Conservation (phyloP, 345 rosid genomes). For the Boechera divaricarpa region DNA sequence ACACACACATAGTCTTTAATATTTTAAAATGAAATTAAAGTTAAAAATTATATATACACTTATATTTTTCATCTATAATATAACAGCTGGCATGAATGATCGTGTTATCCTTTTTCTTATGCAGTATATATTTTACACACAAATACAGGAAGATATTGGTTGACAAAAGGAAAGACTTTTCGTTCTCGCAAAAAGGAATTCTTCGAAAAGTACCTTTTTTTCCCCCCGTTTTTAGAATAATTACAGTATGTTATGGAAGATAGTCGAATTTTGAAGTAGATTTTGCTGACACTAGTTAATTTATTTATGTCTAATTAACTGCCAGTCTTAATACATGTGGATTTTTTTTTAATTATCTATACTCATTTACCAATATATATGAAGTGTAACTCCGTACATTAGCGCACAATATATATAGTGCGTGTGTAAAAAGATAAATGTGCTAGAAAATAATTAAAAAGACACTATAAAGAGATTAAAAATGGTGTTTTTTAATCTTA, state of each 20-base stretch:
- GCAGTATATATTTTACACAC: conserved; percentile 4
- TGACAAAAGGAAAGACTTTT: conserved; percentile 39
- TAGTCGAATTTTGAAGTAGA: conserved; percentile 14
- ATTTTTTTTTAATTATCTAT: too few species aligned
- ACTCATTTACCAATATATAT: too few species aligned
- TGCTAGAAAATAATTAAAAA: not conserved
- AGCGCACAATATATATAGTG: not conserved
- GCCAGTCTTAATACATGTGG: not conserved
- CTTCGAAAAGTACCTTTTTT: conserved; percentile 24
- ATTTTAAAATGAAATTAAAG: too few species aligned
- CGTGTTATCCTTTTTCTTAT: not conserved
- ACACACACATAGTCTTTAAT: too few species aligned
- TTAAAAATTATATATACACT: too few species aligned
- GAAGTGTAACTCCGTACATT: not conserved
- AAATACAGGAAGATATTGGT: conserved; percentile 21
- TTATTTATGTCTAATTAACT: conserved; percentile 1
- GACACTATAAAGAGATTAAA: too few species aligned
- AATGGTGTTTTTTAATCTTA: not conserved
- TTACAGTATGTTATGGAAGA: not conserved
- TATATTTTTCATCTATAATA: too few species aligned
- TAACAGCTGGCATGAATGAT: conserved; percentile 3
- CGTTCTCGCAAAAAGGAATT: conserved; percentile 15
- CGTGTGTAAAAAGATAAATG: not conserved
- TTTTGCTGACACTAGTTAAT: conserved; percentile 14
- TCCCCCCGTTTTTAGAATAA: not conserved